Percentiles rank a stretch among this genome's conserved stretches.
phyloP scores from a whole-genome alignment of 306 rosid genomes.

The Glycine latifolia region DNA sequence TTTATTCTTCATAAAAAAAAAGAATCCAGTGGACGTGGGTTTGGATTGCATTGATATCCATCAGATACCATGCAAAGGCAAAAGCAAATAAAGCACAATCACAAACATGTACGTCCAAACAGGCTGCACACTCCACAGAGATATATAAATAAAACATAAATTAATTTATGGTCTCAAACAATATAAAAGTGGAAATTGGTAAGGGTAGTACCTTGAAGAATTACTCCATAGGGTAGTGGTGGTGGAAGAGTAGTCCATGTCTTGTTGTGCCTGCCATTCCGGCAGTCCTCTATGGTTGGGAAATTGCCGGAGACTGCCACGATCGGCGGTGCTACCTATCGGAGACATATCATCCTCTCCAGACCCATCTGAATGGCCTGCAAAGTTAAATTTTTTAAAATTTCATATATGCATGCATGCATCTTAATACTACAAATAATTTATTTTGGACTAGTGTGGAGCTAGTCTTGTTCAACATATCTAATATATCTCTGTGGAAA shows the following conservation, averaged over 20 bases:
- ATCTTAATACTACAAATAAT: not conserved
- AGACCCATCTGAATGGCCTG: constrained; percentile 91
- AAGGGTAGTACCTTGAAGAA: constrained; percentile 77
- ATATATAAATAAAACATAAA: constrained; percentile 7
- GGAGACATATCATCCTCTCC: constrained; percentile 85
- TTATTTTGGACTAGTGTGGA: constrained; percentile 27
- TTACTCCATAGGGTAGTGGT: constrained; percentile 75
- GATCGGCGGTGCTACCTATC: constrained; percentile 45
- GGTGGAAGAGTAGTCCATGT: constrained; percentile 60
- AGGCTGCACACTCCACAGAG: not conserved
- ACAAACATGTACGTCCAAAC: constrained; percentile 29
- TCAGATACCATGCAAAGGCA: constrained; percentile 59
- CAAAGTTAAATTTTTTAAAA: not conserved
- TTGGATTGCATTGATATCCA: constrained; percentile 46
- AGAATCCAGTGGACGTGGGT: constrained; percentile 48
- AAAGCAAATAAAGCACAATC: constrained; percentile 35
- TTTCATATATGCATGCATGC: constrained; percentile 10
- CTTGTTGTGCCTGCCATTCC: constrained; percentile 62
- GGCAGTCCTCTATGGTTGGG: constrained; percentile 60
- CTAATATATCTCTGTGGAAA: not conserved
- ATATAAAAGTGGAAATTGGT: not conserved
- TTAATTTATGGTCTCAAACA: not conserved
- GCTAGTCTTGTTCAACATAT: not conserved
- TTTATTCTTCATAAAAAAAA: constrained; percentile 51
- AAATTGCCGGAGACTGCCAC: constrained; percentile 43